These are phyloP conservation scores for Primulina tabacum DNA, from an alignment of 257 asterid genomes.

Conservation along the genomic window DNA sequence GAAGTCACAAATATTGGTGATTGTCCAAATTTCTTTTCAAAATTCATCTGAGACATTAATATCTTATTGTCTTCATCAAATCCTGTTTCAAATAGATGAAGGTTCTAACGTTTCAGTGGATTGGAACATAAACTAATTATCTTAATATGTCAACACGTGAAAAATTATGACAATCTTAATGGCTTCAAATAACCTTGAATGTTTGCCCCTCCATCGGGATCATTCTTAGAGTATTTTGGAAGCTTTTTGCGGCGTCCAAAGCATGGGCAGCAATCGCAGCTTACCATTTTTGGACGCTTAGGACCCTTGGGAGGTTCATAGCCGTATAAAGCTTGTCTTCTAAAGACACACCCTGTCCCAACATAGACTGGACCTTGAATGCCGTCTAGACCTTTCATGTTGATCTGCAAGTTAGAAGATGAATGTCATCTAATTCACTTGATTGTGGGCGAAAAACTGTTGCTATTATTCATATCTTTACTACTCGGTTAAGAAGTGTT, in stretches of 20 bases:
- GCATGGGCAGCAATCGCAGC: slow-evolving; percentile 91
- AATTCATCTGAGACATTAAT: slow-evolving; percentile 84
- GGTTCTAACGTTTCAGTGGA: slow-evolving; percentile 1
- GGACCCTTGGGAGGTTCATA: slow-evolving; percentile 80
- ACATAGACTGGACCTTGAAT: slow-evolving; percentile 96
- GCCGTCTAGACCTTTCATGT: slow-evolving; percentile 93
- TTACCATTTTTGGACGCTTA: slow-evolving; percentile 81
- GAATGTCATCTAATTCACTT: too few relatives aligned
- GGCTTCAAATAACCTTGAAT: slow-evolving; percentile 45
- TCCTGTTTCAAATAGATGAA: slow-evolving; percentile 39
- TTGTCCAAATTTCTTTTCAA: slow-evolving; percentile 92
- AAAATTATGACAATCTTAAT: slow-evolving; percentile 3
- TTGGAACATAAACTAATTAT: slow-evolving; percentile 3
- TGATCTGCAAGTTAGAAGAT: slow-evolving; percentile 44
- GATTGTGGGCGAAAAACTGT: too few relatives aligned
- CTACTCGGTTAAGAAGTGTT: too few relatives aligned
- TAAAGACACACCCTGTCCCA: slow-evolving; percentile 90
- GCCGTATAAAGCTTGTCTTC: slow-evolving; percentile 85
- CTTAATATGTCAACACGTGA: neutral
- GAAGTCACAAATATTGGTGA: slow-evolving; percentile 88
- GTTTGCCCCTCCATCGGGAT: slow-evolving; percentile 45
- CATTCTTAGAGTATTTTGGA: slow-evolving; percentile 59
- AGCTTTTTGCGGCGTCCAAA: slow-evolving; percentile 76
- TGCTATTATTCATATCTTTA: too few relatives aligned
- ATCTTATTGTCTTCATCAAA: slow-evolving; percentile 77